Evolutionary conservation across 192 early-diverging fungal species (phyloP), one percentile per base, ranked within the genome.

Genomic region (Chytriomyces sp.): DNA sequence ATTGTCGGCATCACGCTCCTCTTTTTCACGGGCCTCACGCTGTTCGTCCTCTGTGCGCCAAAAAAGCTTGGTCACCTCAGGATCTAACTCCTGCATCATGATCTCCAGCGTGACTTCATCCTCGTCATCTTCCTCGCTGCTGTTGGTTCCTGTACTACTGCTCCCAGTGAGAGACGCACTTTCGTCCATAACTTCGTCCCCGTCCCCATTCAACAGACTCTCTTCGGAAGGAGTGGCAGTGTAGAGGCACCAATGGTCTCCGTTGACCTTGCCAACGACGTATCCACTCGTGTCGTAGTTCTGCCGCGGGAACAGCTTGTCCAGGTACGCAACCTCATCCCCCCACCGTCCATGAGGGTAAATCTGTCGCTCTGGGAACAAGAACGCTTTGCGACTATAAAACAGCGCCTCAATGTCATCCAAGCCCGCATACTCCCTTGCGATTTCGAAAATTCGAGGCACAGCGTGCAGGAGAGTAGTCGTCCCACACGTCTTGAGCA

Each of bases 401-500:
- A 99, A 99, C 22, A 94, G 70, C 59, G 94, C 88, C 78, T 90
- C 89, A 40, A 94, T 81, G 55, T 86, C 86, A 60, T 84, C 78
- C 19, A 92, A 75, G 6, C 86, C 84, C 58, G 85, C 91, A 60
- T 81, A 80, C 53, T 82, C 79, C 32, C 79, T 74, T 3, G 93
- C 95, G 75, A 96, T 93, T 61, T 92, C 86, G 14, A 99, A 76
- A 52, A 99, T 91, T 55, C 88, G 81, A 39, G 94, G 92, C 57
- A 99, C 76, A 36, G 96, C 93, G 71, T 91, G 84, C 76, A 99
- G 79, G 31, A 99, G 81, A 10, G 94, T 96, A 25, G 96, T 99
- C 10, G 96, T 97, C 22, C 96, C 96, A 80, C 96, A 99, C 12
- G 96, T 99, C 84, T 99, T 99, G 64, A 99, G 82, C 54, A 99